Conservation (phyloP, 163 green algal species). For the Scenedesmus sp. region DNA sequence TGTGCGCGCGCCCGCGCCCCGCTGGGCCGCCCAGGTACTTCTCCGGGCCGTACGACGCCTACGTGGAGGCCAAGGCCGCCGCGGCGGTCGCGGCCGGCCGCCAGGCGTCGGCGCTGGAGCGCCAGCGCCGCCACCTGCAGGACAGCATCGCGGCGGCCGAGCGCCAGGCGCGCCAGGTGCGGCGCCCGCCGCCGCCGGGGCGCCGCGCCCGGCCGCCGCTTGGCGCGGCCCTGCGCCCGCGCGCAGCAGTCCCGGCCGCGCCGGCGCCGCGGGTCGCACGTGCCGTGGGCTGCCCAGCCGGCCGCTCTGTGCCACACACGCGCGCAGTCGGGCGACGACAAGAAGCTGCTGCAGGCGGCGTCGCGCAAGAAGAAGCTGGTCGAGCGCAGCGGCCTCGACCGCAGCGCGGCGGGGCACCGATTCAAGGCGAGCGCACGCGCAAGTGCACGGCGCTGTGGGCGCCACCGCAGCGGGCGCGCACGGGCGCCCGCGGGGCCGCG, state of each 20-base stretch:
- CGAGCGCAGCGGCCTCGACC: conserved; percentile 25
- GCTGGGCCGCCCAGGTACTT: conserved; percentile 29
- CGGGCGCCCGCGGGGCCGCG: too few species aligned
- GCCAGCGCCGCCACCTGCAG: conserved; percentile 37
- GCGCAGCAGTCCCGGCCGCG: too few species aligned
- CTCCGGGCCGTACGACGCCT: conserved; percentile 12
- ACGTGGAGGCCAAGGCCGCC: conserved; percentile 15
- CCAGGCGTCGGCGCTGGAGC: conserved; percentile 27
- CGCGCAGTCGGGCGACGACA: conserved; percentile 52
- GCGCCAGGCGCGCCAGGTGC: conserved; percentile 33
- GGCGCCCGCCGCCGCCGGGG: not conserved
- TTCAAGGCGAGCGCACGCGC: conserved; percentile 37
- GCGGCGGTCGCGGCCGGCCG: conserved; percentile 5
- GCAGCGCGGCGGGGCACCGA: not conserved
- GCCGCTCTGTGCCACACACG: not conserved
- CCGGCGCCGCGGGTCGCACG: not conserved
- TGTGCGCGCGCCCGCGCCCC: not conserved
- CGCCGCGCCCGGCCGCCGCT: not conserved
- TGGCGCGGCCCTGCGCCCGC: not conserved
- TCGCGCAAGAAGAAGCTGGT: conserved; percentile 55
- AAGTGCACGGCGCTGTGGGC: too few species aligned
- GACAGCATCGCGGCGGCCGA: conserved; percentile 26
- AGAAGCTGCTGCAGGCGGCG: conserved; percentile 53
- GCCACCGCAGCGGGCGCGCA: too few species aligned
- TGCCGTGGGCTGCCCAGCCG: not conserved